Percentiles rank a stretch among this genome's conserved stretches.
Evolutionary conservation across 2,329 filamentous ascomycete genomes (phyloP).

Genomic region (Ampelomyces quisqualis): DNA sequence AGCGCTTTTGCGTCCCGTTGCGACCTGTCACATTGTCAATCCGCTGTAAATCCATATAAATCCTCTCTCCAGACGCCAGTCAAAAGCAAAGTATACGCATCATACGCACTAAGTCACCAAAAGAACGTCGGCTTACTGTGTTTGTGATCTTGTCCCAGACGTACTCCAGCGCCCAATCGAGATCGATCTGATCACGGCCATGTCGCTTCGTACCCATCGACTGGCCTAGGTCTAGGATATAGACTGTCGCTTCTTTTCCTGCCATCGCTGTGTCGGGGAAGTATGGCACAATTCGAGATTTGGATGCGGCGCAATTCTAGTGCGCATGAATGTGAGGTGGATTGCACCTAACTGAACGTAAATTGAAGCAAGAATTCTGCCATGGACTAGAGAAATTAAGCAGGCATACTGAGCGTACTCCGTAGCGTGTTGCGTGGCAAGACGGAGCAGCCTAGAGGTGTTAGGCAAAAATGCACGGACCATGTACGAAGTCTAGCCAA

Average conservation of each 20-base stretch:
- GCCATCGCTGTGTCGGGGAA: conserved; percentile 62
- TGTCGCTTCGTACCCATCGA: conserved; percentile 76
- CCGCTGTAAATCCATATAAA: background rate
- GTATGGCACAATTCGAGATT: background rate
- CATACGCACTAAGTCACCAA: conserved; percentile 23
- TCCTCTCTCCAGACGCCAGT: background rate
- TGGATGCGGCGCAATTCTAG: conserved; percentile 6
- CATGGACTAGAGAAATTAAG: too few species aligned
- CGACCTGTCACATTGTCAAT: conserved; percentile 46
- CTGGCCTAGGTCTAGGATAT: conserved; percentile 81
- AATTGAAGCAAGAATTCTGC: background rate
- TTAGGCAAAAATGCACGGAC: too few species aligned
- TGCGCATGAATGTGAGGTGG: background rate
- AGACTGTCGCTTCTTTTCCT: conserved; percentile 89
- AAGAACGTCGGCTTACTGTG: conserved; percentile 57
- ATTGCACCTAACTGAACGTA: background rate
- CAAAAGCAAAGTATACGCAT: too few species aligned
- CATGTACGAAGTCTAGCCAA: too few species aligned
- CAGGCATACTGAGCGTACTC: too few species aligned
- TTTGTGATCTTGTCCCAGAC: conserved; percentile 90
- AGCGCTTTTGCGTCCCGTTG: conserved; percentile 71
- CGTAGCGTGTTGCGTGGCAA: too few species aligned
- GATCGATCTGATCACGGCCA: conserved; percentile 73
- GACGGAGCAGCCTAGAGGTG: background rate
- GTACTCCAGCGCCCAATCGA: conserved; percentile 88